Evolutionary conservation across 2,329 filamentous ascomycete genomes (phyloP).

Genomic region (Sporothrix pseudoabietina): DNA sequence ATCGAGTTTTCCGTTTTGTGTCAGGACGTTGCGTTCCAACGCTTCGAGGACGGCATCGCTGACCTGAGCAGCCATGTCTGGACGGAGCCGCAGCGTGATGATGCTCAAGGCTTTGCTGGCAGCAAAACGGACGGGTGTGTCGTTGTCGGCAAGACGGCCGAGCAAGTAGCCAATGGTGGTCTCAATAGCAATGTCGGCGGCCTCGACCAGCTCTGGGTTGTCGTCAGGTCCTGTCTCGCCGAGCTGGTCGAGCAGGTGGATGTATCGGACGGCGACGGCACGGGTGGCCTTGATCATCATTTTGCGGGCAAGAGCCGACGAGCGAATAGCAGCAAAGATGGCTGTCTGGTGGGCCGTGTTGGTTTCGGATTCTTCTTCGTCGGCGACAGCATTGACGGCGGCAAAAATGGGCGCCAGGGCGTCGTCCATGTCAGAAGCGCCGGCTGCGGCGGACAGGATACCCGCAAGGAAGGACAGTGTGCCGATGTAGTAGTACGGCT

Average conservation of each 20-base stretch:
- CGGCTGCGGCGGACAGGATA: constrained; percentile 67
- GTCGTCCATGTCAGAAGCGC: constrained; percentile 71
- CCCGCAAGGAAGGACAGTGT: constrained; percentile 78
- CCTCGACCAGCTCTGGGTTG: constrained; percentile 45
- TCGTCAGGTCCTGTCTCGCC: constrained; percentile 41
- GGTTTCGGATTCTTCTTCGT: constrained; percentile 40
- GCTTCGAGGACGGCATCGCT: constrained; percentile 82
- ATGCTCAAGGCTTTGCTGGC: constrained; percentile 92
- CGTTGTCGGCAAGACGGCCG: constrained; percentile 76
- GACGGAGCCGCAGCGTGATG: constrained; percentile 76
- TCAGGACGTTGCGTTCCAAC: constrained; percentile 60
- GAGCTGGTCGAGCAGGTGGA: constrained; percentile 60
- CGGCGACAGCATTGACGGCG: constrained; percentile 61
- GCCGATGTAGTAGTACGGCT: constrained; percentile 75
- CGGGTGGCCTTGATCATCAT: constrained; percentile 82
- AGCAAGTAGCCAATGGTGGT: constrained; percentile 80
- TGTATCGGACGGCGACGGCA: constrained; percentile 61
- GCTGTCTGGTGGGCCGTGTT: constrained; percentile 38
- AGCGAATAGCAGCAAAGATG: constrained; percentile 58
- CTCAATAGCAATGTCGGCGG: constrained; percentile 74
- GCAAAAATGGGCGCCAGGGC: constrained; percentile 68
- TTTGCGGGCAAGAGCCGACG: constrained; percentile 80
- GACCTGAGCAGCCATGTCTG: constrained; percentile 81
- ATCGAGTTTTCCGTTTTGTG: constrained; percentile 51
- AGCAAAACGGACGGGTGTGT: constrained; percentile 86